Conservation (phyloP, 345 rosid species). For the Crucihimalaya himalaica region DNA sequence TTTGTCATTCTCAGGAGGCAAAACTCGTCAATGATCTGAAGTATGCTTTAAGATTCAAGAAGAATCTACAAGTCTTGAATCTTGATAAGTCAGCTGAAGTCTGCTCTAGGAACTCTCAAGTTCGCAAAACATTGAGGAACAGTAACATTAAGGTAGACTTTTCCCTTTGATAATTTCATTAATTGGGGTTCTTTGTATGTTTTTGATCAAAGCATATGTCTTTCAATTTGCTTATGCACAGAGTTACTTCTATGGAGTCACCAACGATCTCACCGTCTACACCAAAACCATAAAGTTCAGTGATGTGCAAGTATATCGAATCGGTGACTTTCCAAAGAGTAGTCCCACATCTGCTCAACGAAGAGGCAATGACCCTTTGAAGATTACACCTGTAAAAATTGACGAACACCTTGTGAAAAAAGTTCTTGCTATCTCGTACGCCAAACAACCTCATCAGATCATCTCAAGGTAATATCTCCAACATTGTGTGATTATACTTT, state of each 20-base stretch:
- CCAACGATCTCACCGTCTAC: constrained; percentile 15
- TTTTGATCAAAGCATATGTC: not conserved
- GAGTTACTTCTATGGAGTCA: constrained; percentile 24
- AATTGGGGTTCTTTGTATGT: not conserved
- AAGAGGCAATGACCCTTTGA: not conserved
- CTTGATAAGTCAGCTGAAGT: constrained; percentile 27
- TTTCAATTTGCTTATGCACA: constrained; percentile 2
- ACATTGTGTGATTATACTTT: not conserved
- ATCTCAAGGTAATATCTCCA: constrained; percentile 20
- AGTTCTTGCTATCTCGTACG: constrained; percentile 26
- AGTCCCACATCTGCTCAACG: not conserved
- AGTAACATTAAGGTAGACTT: not conserved
- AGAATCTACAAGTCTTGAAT: constrained; percentile 26
- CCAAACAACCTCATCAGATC: not conserved
- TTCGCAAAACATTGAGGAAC: constrained; percentile 17
- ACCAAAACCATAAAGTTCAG: constrained; percentile 20
- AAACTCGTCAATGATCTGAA: constrained; percentile 1
- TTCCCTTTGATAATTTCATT: not conserved
- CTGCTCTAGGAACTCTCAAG: not conserved
- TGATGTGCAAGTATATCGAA: constrained; percentile 13
- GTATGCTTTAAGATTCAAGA: not conserved
- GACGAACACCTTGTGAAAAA: not conserved
- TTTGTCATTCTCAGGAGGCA: constrained; percentile 10
- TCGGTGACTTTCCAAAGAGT: not conserved
- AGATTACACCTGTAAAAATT: not conserved